Conservation (phyloP, 768 basidiomycete species). For the Lentinus tigrinus region DNA sequence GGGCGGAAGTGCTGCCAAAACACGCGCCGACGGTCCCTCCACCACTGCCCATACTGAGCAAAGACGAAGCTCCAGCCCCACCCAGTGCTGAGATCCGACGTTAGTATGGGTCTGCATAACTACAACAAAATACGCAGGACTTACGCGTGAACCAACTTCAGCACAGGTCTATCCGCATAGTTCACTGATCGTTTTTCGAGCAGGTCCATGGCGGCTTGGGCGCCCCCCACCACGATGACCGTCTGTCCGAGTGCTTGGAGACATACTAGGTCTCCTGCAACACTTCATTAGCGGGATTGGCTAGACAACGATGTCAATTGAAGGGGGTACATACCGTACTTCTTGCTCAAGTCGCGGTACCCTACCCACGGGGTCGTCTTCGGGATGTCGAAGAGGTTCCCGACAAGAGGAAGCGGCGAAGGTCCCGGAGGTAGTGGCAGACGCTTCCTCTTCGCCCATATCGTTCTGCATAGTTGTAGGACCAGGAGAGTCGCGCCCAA, state of each 20-base stretch:
- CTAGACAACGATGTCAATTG: too few relatives aligned
- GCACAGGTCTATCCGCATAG: constrained; percentile 34
- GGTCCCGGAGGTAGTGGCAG: constrained; percentile 9
- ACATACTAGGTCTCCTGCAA: background rate
- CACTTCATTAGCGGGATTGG: too few relatives aligned
- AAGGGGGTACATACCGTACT: background rate
- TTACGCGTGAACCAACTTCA: background rate
- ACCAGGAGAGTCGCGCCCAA: too few relatives aligned
- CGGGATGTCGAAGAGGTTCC: constrained; percentile 8
- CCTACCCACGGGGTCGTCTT: constrained; percentile 9
- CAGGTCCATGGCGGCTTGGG: constrained; percentile 36
- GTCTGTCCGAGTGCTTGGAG: background rate
- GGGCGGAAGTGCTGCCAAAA: constrained; percentile 27
- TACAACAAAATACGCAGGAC: background rate
- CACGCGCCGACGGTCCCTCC: constrained; percentile 26
- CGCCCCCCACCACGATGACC: constrained; percentile 37
- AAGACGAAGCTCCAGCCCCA: constrained; percentile 25
- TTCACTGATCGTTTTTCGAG: constrained; percentile 40
- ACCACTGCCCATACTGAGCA: constrained; percentile 26
- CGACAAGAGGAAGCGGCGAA: constrained; percentile 3
- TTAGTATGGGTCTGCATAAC: background rate
- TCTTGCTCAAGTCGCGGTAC: background rate
- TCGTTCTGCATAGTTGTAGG: too few relatives aligned
- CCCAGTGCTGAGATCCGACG: constrained; percentile 20
- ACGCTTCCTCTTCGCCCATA: too few relatives aligned